Conservation (phyloP, 805 yeast genomes). For the Monosporozyma yasuniensis region DNA sequence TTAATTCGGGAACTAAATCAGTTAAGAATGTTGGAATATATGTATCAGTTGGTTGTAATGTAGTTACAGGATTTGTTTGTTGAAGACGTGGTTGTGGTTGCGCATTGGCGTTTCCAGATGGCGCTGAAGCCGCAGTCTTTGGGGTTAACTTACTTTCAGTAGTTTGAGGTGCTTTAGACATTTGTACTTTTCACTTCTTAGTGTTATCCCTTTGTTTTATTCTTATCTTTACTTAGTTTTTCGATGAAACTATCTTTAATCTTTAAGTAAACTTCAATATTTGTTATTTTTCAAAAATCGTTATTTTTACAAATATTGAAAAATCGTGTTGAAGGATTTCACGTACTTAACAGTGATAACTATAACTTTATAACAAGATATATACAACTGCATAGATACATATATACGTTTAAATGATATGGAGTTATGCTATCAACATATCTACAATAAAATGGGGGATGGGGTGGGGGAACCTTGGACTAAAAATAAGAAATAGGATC, state of each 20-base stretch:
- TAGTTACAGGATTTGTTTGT: conserved; percentile 23
- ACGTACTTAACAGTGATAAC: neutral
- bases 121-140: neutral
- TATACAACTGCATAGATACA: neutral
- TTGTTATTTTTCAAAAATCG: conserved; percentile 1
- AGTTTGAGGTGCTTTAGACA: neutral
- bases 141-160: neutral
- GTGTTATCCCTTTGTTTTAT: too few relatives aligned
- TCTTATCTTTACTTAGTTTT: too few relatives aligned
- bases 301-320: neutral
- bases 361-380: neutral
- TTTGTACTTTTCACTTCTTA: too few relatives aligned
- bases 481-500: neutral
- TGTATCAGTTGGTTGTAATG: conserved; percentile 43
- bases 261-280: neutral
- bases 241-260: neutral
- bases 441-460: too few relatives aligned
- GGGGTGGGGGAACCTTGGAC: neutral
- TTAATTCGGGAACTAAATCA: conserved; percentile 57
- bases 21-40: conserved; percentile 40
- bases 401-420: neutral
- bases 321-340: neutral
- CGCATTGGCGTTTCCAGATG: neutral
- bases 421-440: too few relatives aligned
- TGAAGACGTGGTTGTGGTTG: conserved; percentile 6